Evolutionary conservation across 1,284 basidiomycete species (phyloP), one percentile per base, ranked within the genome.

Genomic region (Ganoderma lucidum): DNA sequence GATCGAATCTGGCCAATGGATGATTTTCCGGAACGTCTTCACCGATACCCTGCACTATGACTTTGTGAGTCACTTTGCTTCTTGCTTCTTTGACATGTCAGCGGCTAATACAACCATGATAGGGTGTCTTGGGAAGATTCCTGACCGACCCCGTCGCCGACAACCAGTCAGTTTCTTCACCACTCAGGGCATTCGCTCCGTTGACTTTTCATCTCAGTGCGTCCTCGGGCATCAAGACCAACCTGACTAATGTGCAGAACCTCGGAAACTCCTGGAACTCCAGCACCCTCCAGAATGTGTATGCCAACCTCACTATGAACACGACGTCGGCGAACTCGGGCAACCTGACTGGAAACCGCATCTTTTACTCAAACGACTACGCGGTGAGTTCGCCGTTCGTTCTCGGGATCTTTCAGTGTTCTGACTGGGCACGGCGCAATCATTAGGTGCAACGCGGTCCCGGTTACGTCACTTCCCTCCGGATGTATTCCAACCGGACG

Each of bases 341-440:
- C 0, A 77, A 81, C n/a, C 75, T 93, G n/a, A 66, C 75, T 1
- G 91, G 91, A 5, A 92, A 90, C 74, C 83, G 85, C 30, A 86
- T 88, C 81, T 93, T 93, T 77, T 92, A 84, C 75, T 83, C 83
- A 32, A 89, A 88, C 67, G 91, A 93, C 75, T 92, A 90, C 74
- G 90, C 91, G 86, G 90, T 88, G 71, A 55, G 80, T 67, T 1
- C 2, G 0, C 10, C 41, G 10, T 3, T 58, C 23, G 30, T 19
- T n/a, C 15, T 30, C 17, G 1, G 19, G 2, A 42, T 15, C 6
- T 39, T n/a, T 8, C 12, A 51, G n/a, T 63, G 5, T 66, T 56
- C 39, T 58, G 30, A 39, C 48, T 6, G 15, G 30, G 32, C 5
- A 8, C 39, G 39, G 10, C 23, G 59, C 9, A 3, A 3, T 44